Evolutionary conservation across 306 rosid species (phyloP).

Genomic region (Prinsepia uniflora): DNA sequence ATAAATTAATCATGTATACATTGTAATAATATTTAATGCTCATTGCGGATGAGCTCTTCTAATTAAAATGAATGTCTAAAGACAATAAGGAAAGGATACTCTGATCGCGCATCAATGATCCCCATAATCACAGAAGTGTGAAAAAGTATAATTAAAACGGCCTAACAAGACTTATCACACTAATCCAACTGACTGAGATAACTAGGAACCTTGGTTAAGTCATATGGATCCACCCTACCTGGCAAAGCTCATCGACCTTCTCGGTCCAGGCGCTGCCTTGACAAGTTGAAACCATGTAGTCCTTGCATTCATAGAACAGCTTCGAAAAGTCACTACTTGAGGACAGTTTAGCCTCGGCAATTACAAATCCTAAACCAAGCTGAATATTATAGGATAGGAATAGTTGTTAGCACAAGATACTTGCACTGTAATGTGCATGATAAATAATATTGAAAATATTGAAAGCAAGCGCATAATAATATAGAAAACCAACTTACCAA

Average conservation of each 20-base stretch:
- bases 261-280: conserved; percentile 53
- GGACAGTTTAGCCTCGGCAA: conserved; percentile 64
- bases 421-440: neutral
- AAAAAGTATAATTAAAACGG: conserved; percentile 2
- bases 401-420: conserved; percentile 41
- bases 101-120: neutral
- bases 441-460: neutral
- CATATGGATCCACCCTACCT: conserved; percentile 44
- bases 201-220: conserved; percentile 12
- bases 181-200: neutral
- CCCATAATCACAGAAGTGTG: neutral
- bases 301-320: conserved; percentile 89
- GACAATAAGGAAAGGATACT: neutral
- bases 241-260: conserved; percentile 77
- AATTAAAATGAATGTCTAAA: no score
- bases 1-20: neutral
- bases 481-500: conserved; percentile 54
- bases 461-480: neutral
- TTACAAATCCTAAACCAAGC: conserved; percentile 84
- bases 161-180: conserved; percentile 7
- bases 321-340: conserved; percentile 61
- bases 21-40: neutral
- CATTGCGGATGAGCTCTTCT: neutral
- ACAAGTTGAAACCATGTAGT: conserved; percentile 51
- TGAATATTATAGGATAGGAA: conserved; percentile 41